Conservation (phyloP, 1,284 basidiomycete species). For the Hemileia vastatrix region DNA sequence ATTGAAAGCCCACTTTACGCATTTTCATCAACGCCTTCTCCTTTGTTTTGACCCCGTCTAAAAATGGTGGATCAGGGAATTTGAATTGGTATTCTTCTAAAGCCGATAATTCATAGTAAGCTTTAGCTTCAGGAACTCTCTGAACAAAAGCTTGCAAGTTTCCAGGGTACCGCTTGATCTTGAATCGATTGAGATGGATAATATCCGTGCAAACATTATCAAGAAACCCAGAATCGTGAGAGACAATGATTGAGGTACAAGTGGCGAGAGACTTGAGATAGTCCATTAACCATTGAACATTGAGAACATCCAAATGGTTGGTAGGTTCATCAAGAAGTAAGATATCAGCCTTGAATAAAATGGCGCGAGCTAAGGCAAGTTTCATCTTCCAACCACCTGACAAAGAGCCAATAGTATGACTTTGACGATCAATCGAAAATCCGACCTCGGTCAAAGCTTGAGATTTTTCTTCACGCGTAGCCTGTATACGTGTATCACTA, state of each 20-base stretch:
- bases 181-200: constrained; percentile 98
- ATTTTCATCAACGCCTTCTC: constrained; percentile 96
- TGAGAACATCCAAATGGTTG: constrained; percentile 95
- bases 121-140: constrained; percentile 91
- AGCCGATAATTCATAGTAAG: constrained; percentile 90
- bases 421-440: constrained; percentile 77
- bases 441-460: constrained; percentile 80
- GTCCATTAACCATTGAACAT: constrained; percentile 90
- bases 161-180: constrained; percentile 91
- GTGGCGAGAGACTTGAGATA: constrained; percentile 80
- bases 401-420: constrained; percentile 72
- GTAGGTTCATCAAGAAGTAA: constrained; percentile 94
- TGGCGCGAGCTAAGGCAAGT: constrained; percentile 93
- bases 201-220: constrained; percentile 99
- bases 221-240: constrained; percentile 97
- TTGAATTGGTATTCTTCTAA: constrained; percentile 94
- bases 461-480: constrained; percentile 59
- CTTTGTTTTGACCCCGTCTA: constrained; percentile 99
- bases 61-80: constrained; percentile 85
- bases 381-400: constrained; percentile 99
- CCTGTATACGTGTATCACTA: constrained; percentile 72
- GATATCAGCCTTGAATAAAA: constrained; percentile 98
- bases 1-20: constrained; percentile 95
- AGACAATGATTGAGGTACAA: constrained; percentile 91
- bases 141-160: constrained; percentile 95